Base-by-base conservation (phyloP, 1,139 yeast genomes). In the Wickerhamomyces sp. region DNA sequence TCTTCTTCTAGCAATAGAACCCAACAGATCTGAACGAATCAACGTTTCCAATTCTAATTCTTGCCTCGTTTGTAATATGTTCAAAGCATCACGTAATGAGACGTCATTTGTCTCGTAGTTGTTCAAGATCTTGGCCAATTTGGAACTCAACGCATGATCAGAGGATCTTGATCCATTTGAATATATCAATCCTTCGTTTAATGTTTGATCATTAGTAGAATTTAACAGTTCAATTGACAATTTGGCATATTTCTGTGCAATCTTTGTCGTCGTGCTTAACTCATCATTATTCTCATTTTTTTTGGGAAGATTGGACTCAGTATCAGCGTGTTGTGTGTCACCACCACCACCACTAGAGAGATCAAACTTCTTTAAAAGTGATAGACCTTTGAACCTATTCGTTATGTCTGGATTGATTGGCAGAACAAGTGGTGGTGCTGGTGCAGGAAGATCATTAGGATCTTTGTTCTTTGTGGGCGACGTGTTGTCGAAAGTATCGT, bases 1-100 rank as follows among this genome's bases (percentile, higher is more conserved):
- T 31, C 75, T 70, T 46, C 83, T 70, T 57, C 77, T 59, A 4
- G 76, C 60, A 25, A 76, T 62, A 2, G 77, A 67, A 0, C 87
- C 86, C n/a, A 66, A 48, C 20, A 75, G 57, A 9, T 75, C 80
- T 0, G 83, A 68, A 28, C 71, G 70, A 10, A 75, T 68, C 30
- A 78, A 54, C 24, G 64, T 55, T 16, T 60, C 54, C 6, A 61
- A 37, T 16, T 57, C 51, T 17, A 62, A 42, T 12, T 51, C 55
- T 4, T 57, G 54, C 35, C 65, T 66, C 16, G 61, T 58, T 35
- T 79, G 79, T 17, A 79, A 52, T 2, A 68, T 48, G 4, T 58
- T 49, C 37, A 81, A 61, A 2, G 82, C 59, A 36, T 73, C 72
- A 48, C 75, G 55, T 29, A 72, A 55, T 13, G 70, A 55, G 10